Evolutionary conservation across 805 yeast species (phyloP).

Genomic region (Metschnikowia continentalis): DNA sequence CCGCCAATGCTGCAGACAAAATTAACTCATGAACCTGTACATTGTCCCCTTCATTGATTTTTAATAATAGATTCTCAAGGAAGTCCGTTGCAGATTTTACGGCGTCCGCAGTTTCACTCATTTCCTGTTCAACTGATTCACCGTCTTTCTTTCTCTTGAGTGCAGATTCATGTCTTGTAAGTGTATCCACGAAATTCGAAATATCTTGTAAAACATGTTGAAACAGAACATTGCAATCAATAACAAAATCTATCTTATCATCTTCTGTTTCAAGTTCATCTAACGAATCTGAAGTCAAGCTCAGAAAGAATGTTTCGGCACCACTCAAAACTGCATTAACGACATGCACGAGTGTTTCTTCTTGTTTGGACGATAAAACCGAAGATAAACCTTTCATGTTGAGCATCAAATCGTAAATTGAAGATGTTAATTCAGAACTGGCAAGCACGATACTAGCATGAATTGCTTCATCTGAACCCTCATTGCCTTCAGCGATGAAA

Average conservation of each 20-base stretch:
- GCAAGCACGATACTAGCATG: conserved; percentile 60
- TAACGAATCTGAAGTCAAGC: conserved; percentile 51
- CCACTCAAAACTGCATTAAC: conserved; percentile 58
- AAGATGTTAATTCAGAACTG: conserved; percentile 57
- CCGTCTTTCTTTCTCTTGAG: conserved; percentile 28
- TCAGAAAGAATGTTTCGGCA: conserved; percentile 58
- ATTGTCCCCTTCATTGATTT: conserved; percentile 54
- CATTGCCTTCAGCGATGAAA: conserved; percentile 71
- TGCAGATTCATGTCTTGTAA: conserved; percentile 26
- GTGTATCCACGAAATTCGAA: conserved; percentile 49
- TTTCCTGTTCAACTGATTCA: conserved; percentile 67
- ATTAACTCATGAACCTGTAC: conserved; percentile 73
- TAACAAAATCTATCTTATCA: conserved; percentile 71
- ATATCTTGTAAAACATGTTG: conserved; percentile 67
- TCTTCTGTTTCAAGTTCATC: conserved; percentile 49
- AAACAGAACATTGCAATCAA: conserved; percentile 68
- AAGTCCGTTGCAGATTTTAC: conserved; percentile 63
- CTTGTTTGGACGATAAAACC: conserved; percentile 49
- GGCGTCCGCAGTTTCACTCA: conserved; percentile 67
- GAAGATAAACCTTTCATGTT: conserved; percentile 68
- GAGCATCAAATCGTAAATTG: conserved; percentile 58
- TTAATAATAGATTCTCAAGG: conserved; percentile 49
- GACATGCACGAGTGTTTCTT: conserved; percentile 44
- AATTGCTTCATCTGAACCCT: conserved; percentile 43
- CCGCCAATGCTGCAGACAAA: conserved; percentile 71